phyloP scores from a whole-genome alignment of 73 alveolate genomes.

The Loxodes magnus region DNA sequence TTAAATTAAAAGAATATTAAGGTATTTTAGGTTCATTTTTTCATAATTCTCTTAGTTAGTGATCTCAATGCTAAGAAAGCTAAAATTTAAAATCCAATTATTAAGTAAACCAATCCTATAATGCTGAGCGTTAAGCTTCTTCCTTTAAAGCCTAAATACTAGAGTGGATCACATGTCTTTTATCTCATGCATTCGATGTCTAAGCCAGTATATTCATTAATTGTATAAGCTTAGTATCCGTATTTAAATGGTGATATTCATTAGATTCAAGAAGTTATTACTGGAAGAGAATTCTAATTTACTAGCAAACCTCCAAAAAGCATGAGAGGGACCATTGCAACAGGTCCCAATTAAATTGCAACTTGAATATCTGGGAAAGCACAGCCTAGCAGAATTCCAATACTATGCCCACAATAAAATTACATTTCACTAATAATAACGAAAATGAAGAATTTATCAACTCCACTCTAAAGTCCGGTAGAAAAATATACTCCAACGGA shows the following conservation, averaged over 20 bases:
- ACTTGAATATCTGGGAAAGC: slow-evolving; percentile 6
- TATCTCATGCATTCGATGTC: slow-evolving; percentile 21
- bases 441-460: slow-evolving; percentile 15
- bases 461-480: slow-evolving; percentile 13
- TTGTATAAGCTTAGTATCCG: slow-evolving; percentile 10
- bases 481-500: slow-evolving; percentile 20
- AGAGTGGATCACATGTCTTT: too few relatives aligned
- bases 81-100: too few relatives aligned
- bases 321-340: slow-evolving; percentile 25
- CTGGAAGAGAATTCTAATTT: slow-evolving; percentile 11
- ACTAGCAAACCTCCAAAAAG: slow-evolving; percentile 37
- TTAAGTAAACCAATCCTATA: too few relatives aligned
- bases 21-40: too few relatives aligned
- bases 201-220: slow-evolving; percentile 16
- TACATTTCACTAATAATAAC: neutral
- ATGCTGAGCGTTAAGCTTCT: too few relatives aligned
- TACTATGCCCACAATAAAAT: neutral
- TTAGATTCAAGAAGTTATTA: neutral
- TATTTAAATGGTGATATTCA: neutral
- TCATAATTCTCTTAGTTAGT: too few relatives aligned
- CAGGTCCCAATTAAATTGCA: slow-evolving; percentile 21
- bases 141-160: too few relatives aligned
- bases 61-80: too few relatives aligned
- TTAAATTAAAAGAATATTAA: too few relatives aligned
- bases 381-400: slow-evolving; percentile 30